A percentile compares a stretch with the other conserved stretches of the same genome.
Evolutionary conservation across 2,329 filamentous ascomycete genomes (phyloP).

Genomic region (Fusarium udum): DNA sequence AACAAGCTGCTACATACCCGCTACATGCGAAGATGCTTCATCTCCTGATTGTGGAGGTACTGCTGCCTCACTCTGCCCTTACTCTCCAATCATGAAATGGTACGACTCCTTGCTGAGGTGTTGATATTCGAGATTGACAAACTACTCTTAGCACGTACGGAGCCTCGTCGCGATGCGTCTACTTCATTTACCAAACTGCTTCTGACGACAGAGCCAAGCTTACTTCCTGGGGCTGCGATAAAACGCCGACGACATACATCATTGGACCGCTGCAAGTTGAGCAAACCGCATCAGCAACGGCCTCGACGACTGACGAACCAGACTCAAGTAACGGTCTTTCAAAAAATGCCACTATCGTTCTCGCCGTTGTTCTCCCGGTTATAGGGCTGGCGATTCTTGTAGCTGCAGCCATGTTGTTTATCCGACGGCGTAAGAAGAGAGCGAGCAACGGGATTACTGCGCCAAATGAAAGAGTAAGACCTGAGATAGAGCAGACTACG

Average conservation of each 20-base stretch:
- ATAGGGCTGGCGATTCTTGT: background rate
- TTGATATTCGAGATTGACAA: background rate
- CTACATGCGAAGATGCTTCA: background rate
- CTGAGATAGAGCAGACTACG: no score
- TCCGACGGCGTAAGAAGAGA: background rate
- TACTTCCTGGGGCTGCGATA: background rate
- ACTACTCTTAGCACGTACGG: background rate
- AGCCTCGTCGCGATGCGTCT: background rate
- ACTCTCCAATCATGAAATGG: background rate
- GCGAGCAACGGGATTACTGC: rapidly evolving
- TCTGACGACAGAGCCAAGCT: background rate
- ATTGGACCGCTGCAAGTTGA: background rate
- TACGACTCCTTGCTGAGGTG: rapidly evolving
- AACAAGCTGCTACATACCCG: background rate
- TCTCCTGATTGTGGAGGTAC: background rate
- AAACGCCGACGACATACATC: background rate
- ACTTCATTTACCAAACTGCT: background rate
- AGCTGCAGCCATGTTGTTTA: background rate
- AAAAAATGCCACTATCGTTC: rapidly evolving
- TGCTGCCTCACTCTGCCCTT: background rate
- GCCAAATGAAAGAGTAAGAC: background rate
- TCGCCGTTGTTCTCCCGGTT: background rate
- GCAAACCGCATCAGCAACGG: background rate
- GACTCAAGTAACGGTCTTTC: background rate
- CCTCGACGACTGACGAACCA: rapidly evolving